Evolutionary conservation across 176 grass and related monocot species (phyloP).

Genomic region (Zoysia pacifica): DNA sequence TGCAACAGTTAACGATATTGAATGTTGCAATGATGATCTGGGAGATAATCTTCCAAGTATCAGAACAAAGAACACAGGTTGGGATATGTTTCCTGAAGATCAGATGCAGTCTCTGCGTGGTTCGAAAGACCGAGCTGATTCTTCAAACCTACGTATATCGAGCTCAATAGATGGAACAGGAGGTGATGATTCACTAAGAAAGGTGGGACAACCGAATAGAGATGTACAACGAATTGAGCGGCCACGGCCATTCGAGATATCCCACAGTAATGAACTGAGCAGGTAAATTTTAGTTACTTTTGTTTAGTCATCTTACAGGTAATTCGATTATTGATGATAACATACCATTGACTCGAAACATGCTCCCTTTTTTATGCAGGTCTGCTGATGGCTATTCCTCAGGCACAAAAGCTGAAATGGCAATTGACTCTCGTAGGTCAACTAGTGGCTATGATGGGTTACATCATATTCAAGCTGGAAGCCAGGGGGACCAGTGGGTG

Average conservation of each 20-base stretch:
- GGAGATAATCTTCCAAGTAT: conserved; percentile 46
- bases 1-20: conserved; percentile 22
- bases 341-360: conserved; percentile 3
- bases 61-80: conserved; percentile 63
- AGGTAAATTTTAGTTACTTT: conserved; percentile 56
- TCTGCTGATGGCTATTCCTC: conserved; percentile 59
- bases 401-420: conserved; percentile 56
- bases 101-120: conserved; percentile 28
- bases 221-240: conserved; percentile 45
- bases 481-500: conserved; percentile 53
- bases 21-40: conserved; percentile 36
- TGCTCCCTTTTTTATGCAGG: conserved; percentile 41
- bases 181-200: conserved; percentile 32
- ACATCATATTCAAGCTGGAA: conserved; percentile 42
- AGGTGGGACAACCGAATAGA: conserved; percentile 41
- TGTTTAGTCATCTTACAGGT: conserved; percentile 29
- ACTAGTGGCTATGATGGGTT: conserved; percentile 40
- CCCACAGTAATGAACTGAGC: conserved; percentile 52
- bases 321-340: conserved; percentile 16
- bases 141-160: conserved; percentile 33
- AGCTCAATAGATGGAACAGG: conserved; percentile 36
- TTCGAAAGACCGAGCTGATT: conserved; percentile 46
- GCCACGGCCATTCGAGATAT: conserved; percentile 52
- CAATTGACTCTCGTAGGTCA: conserved; percentile 39
- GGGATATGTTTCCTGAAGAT: conserved; percentile 71